Base-by-base conservation (phyloP, 148 eudicot species). In the Rhododendron simsii region DNA sequence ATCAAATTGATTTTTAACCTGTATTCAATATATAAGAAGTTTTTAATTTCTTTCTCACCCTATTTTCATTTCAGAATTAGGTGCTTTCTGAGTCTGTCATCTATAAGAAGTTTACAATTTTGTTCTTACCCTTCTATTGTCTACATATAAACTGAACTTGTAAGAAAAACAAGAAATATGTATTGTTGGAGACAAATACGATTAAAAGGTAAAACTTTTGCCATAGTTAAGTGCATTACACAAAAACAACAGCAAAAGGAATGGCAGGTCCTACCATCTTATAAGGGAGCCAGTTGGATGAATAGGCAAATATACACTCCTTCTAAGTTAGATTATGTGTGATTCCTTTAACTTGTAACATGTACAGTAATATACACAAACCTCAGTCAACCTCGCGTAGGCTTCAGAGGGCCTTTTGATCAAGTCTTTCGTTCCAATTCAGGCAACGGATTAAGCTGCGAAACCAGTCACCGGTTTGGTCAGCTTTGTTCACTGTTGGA, bases 401-500 rank as follows among this genome's bases (percentile, higher is more conserved):
- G 71, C 28, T 44, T 83, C 28, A 30, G 48, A 53, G 91, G 85
- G 99, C 99, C 88, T 94, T 95, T 91, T 98, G 99, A 86, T 98
- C 99, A 59, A 93, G 87, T 84, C 99, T 91, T 90, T 98, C 99
- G 28, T 98, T 98, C 99, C 99, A 98, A 88, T 95, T 98, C 61
- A 98, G 93, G 86, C 99, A 98, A 30, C 98, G 98, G 71, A 98
- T 91, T 90, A 98, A 90, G 91, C 99, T 98, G 87, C 88, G 95
- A 89, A 98, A 98, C 99, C 99, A 98, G 79, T 98, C 99, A 51
- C 98, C 94, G 0, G 99, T 98, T 90, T 98, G 99, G 88, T 98
- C 99, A 71, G 90, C 87, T 85, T 98, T 98, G 91, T 98, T 95
- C 74, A 98, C 96, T 4, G 99, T 98, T 2, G 99, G 98, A 82